Evolutionary conservation across 1,139 yeast genomes (phyloP), one percentile per base, ranked within the genome.

Genomic region (Nadsonia starkeyi-henricii): DNA sequence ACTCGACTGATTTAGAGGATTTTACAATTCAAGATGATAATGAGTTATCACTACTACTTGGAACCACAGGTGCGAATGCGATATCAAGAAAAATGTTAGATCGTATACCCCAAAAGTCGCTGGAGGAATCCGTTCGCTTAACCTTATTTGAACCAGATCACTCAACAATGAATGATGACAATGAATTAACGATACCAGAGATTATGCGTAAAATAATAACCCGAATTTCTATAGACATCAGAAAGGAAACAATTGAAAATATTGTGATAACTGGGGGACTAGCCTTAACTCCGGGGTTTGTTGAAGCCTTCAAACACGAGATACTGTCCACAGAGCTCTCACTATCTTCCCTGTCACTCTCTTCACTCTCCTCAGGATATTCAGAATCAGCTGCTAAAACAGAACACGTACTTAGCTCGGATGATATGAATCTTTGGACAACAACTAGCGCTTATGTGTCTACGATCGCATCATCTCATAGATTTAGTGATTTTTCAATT

Each of bases 161-260:
- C 19, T 33, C 18, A 20, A 30, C 13, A 18, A 7, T 28, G 15
- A 18, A 28, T 17, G 45, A 43, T 23, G 45, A 43, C 17, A 23
- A 43, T 30, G 45, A 43, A n/a, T 18, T 18, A 7, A 33, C 45
- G 12, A 21, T 43, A n/a, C 41, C 41, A n/a, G 18, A 43, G 21
- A 17, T 19, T 19, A 4, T 43, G n/a, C 15, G 19, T 13, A 37
- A 20, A 18, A 28, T 33, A 4, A 8, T 28, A 18, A 17, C 23
- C 13, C 13, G 15, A 41, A 20, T 43, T 15, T 8, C 26, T n/a
- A 23, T 43, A 43, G 45, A 43, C 17, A 7, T 43, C 12, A 20
- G 45, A 18, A 21, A 17, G 20, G 41, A 43, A n/a, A 19, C 26
- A 9, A n/a, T 15, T n/a, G 21, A 17, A 2, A 18, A 28, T 17